These are phyloP conservation scores for Liriodendron chinense DNA, from an alignment of 164 flowering plant species.

Conservation along the genomic window DNA sequence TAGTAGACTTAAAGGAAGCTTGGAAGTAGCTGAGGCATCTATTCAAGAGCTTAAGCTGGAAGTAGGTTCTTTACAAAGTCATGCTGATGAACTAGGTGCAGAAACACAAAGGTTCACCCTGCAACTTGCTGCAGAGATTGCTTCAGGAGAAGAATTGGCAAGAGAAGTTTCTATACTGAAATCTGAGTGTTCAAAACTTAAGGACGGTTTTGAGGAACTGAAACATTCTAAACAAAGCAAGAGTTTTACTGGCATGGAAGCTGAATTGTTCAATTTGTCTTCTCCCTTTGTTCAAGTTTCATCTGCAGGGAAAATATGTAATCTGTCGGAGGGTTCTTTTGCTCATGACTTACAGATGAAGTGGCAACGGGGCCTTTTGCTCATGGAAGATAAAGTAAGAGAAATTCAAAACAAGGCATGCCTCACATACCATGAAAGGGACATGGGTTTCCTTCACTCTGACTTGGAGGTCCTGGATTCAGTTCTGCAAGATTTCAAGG, in stretches of 20 bases:
- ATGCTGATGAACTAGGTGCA: constrained; percentile 61
- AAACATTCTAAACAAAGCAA: constrained; percentile 27
- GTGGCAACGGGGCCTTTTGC: constrained; percentile 49
- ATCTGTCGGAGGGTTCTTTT: not conserved
- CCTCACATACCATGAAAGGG: constrained; percentile 42
- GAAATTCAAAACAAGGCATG: constrained; percentile 52
- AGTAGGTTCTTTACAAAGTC: constrained; percentile 60
- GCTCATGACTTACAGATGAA: constrained; percentile 28
- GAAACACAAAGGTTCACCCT: constrained; percentile 58
- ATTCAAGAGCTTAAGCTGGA: constrained; percentile 65
- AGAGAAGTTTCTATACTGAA: constrained; percentile 61
- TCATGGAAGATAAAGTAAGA: constrained; percentile 56
- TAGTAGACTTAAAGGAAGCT: constrained; percentile 55
- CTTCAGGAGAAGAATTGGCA: constrained; percentile 63
- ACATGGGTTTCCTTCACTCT: constrained; percentile 33
- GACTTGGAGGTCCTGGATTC: constrained; percentile 54
- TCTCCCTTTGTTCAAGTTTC: not conserved
- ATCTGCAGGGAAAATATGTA: not conserved
- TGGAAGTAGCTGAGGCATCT: constrained; percentile 74
- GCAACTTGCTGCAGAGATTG: constrained; percentile 61
- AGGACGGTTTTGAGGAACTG: constrained; percentile 50
- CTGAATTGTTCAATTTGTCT: not conserved
- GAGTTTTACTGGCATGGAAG: constrained; percentile 19
- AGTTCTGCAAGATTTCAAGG: constrained; percentile 49
- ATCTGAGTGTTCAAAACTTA: constrained; percentile 64